Evolutionary conservation across 2,329 filamentous ascomycete genomes (phyloP).

Genomic region (Fusarium xyrophilum): DNA sequence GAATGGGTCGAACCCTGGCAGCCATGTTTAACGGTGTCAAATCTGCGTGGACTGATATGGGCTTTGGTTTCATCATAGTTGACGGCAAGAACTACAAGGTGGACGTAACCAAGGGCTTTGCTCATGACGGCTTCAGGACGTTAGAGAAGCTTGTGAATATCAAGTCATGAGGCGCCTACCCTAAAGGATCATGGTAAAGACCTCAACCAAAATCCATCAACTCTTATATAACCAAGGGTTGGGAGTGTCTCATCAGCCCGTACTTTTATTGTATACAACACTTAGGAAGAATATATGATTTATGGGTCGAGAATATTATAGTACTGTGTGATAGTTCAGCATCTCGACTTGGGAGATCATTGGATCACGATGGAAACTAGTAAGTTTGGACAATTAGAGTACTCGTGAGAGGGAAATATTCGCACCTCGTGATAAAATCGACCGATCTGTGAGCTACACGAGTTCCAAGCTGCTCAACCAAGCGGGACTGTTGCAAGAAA

Average conservation of each 20-base stretch:
- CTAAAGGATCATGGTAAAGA: not conserved
- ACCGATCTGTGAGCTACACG: slow-evolving; percentile 12
- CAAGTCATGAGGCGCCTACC: slow-evolving; percentile 21
- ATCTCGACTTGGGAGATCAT: not conserved
- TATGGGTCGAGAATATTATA: not conserved
- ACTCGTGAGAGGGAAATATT: not conserved
- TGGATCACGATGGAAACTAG: not conserved
- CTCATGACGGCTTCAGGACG: slow-evolving; percentile 64
- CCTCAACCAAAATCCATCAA: not conserved
- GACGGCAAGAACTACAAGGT: slow-evolving; percentile 61
- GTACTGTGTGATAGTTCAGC: not conserved
- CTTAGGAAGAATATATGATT: slow-evolving; percentile 1
- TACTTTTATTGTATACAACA: slow-evolving; percentile 32
- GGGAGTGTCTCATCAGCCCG: slow-evolving; percentile 20
- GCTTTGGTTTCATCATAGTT: slow-evolving; percentile 60
- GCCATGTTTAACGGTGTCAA: slow-evolving; percentile 55
- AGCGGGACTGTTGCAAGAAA: slow-evolving; percentile 4
- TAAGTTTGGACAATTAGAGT: not conserved
- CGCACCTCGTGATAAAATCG: slow-evolving; percentile 23
- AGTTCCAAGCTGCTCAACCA: not conserved
- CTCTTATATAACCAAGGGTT: not conserved
- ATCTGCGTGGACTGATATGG: slow-evolving; percentile 62
- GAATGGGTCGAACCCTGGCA: slow-evolving; percentile 52
- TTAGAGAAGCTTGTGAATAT: slow-evolving; percentile 61
- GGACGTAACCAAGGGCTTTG: slow-evolving; percentile 64